Conservation (phyloP, 495 filamentous ascomycete genomes). For the Pseudomonodictys pantanalensis region DNA sequence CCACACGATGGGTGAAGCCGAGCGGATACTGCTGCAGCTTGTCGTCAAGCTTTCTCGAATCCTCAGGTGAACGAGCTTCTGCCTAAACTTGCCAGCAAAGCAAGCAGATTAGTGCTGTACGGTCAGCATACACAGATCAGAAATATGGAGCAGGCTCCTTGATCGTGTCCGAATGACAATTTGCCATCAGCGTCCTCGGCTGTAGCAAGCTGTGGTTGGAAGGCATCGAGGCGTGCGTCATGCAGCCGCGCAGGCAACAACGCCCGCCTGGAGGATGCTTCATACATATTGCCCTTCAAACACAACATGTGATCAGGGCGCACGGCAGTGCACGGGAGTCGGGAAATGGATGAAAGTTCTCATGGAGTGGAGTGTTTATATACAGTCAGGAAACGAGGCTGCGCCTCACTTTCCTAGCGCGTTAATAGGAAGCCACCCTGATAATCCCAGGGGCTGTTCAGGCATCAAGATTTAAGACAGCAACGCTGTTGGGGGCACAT, state of each 20-base stretch:
- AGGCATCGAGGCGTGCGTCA: too few relatives aligned
- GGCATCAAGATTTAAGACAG: conserved; percentile 9
- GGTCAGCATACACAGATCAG: conserved; percentile 2
- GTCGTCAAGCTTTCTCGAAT: conserved; percentile 4
- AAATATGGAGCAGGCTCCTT: background rate
- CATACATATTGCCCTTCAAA: too few relatives aligned
- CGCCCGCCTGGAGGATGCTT: background rate
- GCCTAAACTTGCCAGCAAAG: conserved; percentile 16
- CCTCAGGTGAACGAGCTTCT: conserved; percentile 10
- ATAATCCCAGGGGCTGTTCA: conserved; percentile 2
- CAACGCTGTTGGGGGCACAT: background rate
- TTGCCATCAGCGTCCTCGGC: background rate
- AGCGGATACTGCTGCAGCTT: background rate
- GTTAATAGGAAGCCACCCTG: conserved; percentile 17
- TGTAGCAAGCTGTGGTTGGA: too few relatives aligned
- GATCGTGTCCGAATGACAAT: background rate
- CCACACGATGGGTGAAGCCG: background rate
- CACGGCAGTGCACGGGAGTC: too few relatives aligned
- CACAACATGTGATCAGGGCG: too few relatives aligned
- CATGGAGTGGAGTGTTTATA: background rate
- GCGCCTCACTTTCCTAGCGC: conserved; percentile 26
- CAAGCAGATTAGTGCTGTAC: conserved; percentile 1
- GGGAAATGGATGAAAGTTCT: background rate
- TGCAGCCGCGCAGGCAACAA: conserved; percentile 19
- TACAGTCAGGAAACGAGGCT: conserved; percentile 15